Evolutionary conservation across 176 grass and related monocot genomes (phyloP).

Genomic region (Aechmea fasciata): DNA sequence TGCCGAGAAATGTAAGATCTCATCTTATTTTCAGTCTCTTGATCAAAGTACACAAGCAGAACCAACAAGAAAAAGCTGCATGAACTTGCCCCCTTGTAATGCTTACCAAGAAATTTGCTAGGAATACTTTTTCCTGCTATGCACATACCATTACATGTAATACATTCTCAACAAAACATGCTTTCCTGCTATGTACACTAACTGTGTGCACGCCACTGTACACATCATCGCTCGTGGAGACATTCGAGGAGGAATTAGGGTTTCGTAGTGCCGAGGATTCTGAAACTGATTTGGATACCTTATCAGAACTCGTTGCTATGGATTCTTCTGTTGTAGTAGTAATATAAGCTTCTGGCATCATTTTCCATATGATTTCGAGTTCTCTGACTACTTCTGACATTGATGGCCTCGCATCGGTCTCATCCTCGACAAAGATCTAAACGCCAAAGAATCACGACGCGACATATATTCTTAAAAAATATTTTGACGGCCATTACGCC

Average conservation of each 20-base stretch:
- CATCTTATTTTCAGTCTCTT: too few species aligned
- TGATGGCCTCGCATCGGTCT: conserved; percentile 64
- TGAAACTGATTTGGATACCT: conserved; percentile 19
- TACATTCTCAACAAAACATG: not conserved
- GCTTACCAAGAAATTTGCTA: too few species aligned
- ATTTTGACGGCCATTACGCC: too few species aligned
- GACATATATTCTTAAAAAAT: too few species aligned
- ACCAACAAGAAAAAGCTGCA: too few species aligned
- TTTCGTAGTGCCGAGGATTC: conserved; percentile 10
- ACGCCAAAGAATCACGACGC: too few species aligned
- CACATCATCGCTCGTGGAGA: conserved; percentile 18
- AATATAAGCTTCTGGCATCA: conserved; percentile 41
- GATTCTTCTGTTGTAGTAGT: not conserved
- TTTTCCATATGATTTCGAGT: conserved; percentile 47
- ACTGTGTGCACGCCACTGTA: conserved; percentile 28
- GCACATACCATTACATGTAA: too few species aligned
- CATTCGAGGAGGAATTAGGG: conserved; percentile 28
- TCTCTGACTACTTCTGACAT: conserved; percentile 73
- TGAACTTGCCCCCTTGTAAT: too few species aligned
- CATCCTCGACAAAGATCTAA: conserved; percentile 59
- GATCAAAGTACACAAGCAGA: too few species aligned
- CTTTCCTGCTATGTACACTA: not conserved
- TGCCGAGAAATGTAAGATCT: too few species aligned
- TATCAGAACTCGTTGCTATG: not conserved
- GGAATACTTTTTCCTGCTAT: too few species aligned